Evolutionary conservation across 495 filamentous ascomycete species (phyloP).

Genomic region (Chaetomium cochliodes): DNA sequence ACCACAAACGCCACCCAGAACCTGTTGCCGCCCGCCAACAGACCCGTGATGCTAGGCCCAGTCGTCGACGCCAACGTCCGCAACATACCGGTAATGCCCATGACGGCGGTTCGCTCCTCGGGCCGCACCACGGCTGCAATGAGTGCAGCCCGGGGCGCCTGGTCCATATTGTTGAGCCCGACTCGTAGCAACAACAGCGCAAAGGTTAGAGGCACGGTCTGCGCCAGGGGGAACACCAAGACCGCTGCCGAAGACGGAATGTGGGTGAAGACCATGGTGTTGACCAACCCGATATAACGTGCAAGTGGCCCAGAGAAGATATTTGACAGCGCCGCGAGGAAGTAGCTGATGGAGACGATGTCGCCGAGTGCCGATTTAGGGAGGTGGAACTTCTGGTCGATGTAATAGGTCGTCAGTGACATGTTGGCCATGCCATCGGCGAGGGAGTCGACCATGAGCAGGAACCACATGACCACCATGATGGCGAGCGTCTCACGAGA

Average conservation of each 20-base stretch:
- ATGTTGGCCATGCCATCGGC: slow-evolving; percentile 74
- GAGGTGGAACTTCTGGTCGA: slow-evolving; percentile 72
- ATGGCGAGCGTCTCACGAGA: slow-evolving; percentile 57
- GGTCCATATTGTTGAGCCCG: slow-evolving; percentile 65
- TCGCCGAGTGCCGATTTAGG: slow-evolving; percentile 58
- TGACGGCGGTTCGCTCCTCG: slow-evolving; percentile 76
- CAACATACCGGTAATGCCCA: slow-evolving; percentile 70
- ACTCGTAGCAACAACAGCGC: slow-evolving; percentile 67
- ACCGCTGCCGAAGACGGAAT: slow-evolving; percentile 47
- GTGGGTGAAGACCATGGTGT: slow-evolving; percentile 52
- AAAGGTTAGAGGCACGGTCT: slow-evolving; percentile 51
- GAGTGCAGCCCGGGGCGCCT: slow-evolving; percentile 78
- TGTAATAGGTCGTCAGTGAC: slow-evolving; percentile 73
- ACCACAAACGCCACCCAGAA: slow-evolving; percentile 76
- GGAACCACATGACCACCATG: slow-evolving; percentile 67
- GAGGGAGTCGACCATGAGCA: slow-evolving; percentile 76
- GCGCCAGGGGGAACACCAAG: slow-evolving; percentile 39
- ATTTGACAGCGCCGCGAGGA: slow-evolving; percentile 51
- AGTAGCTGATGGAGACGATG: slow-evolving; percentile 37
- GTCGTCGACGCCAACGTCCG: slow-evolving; percentile 62
- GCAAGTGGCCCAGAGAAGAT: slow-evolving; percentile 73
- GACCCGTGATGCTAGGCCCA: slow-evolving; percentile 71
- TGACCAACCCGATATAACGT: slow-evolving; percentile 73
- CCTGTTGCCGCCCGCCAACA: slow-evolving; percentile 58
- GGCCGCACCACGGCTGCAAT: slow-evolving; percentile 70